Evolutionary conservation across 2,329 filamentous ascomycete species (phyloP), one percentile per base, ranked within the genome.

Genomic region (Fusarium secorum): DNA sequence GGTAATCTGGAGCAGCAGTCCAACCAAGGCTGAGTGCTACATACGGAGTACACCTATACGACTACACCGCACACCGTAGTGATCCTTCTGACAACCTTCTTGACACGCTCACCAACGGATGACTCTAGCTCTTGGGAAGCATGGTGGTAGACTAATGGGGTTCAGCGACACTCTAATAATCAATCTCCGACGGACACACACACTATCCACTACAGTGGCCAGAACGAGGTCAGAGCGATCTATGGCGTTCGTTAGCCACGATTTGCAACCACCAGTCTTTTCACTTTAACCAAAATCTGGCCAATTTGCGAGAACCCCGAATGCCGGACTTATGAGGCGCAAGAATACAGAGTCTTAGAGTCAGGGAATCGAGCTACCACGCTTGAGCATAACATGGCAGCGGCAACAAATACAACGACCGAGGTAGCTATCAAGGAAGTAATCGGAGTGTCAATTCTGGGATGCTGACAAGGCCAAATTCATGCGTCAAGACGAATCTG

Each of bases 1-100:
- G 64, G 51, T 67, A 59, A 68, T 60, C 68, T 70, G 68, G 63
- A 64, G 49, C 49, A 57, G 30, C 35, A 71, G 45, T 63, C 22
- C 38, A 54, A 53, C 30, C 38, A 54, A 56, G 46, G 51, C 54
- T 57, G 61, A 60, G 20, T 39, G 54, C 51, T 42, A 63, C 46
- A 44, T 36, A n/a, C n/a, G n/a, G n/a, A n/a, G n/a, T n/a, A 26
- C 46, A 51, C 48, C 32, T 36, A 36, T 22, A 26, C 13, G 35
- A 24, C 30, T 38, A 44, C 44, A 38, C 48, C 24, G 26, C 53
- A 58, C 42, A 35, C 46, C 39, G 38, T 48, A 35, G 22, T 38
- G 22, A 55, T 51, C 38, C 38, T 54, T 38, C 33, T 42, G 32
- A 51, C 55, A 63, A 30, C 54, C 28, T 41, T 52, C 45, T 66